phyloP scores from a whole-genome alignment of 2,329 filamentous ascomycete genomes.

The Camillea tinctor region DNA sequence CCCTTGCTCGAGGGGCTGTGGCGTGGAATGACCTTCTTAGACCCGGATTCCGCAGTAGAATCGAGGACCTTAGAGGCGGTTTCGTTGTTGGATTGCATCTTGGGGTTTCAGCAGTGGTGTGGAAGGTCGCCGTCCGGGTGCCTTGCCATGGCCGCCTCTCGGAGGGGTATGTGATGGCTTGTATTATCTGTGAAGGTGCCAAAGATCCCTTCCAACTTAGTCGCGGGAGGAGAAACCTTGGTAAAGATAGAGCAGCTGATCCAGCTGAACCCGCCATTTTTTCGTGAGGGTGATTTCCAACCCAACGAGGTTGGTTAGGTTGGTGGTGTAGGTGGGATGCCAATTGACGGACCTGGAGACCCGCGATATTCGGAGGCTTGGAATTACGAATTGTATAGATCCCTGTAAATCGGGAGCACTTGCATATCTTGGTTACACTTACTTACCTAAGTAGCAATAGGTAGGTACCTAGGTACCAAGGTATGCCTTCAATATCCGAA shows the following conservation, averaged over 20 bases:
- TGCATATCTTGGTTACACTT: background rate
- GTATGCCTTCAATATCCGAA: background rate
- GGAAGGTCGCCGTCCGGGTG: slow-evolving; percentile 23
- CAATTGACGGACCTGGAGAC: background rate
- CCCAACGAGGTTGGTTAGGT: background rate
- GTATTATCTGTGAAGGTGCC: slow-evolving; percentile 28
- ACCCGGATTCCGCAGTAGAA: slow-evolving; percentile 29
- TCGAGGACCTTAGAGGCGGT: slow-evolving; percentile 5
- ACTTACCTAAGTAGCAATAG: background rate
- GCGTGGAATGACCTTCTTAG: slow-evolving; percentile 63
- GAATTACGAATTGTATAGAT: no score
- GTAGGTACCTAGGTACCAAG: background rate
- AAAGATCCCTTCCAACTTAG: slow-evolving; percentile 50
- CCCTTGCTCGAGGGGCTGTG: slow-evolving; percentile 59
- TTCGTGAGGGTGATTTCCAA: background rate
- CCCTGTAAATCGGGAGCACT: background rate
- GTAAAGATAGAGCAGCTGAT: slow-evolving; percentile 41
- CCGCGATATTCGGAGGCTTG: background rate
- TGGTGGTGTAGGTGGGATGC: no score
- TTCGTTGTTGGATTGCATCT: slow-evolving; percentile 7
- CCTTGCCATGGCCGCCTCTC: slow-evolving; percentile 18
- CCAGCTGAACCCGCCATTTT: slow-evolving; percentile 29
- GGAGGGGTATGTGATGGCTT: slow-evolving; percentile 29
- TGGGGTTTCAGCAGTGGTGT: slow-evolving; percentile 19
- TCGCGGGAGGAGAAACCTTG: slow-evolving; percentile 54